Conservation (phyloP, 148 eudicot genomes). For the Mesembryanthemum crystallinum region DNA sequence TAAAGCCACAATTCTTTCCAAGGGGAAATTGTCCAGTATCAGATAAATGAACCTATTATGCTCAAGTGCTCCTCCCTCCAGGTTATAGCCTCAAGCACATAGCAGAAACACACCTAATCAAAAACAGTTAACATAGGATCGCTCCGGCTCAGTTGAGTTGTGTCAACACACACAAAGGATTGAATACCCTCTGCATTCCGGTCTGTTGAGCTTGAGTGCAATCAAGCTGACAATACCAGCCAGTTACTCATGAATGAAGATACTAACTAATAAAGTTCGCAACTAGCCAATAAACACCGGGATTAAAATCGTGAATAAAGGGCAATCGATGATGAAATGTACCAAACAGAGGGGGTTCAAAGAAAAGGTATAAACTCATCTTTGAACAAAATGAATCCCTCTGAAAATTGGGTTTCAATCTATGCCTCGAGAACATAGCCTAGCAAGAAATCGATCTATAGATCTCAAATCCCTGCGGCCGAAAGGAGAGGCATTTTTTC, state of each 20-base stretch:
- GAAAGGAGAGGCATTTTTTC: slow-evolving; percentile 48
- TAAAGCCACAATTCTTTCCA: no score
- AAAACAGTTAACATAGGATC: not conserved
- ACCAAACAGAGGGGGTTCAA: slow-evolving; percentile 22
- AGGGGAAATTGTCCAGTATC: no score
- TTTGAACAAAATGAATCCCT: slow-evolving; percentile 22
- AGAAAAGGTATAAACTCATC: not conserved
- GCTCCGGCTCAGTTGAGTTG: slow-evolving; percentile 19
- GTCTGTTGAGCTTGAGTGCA: slow-evolving; percentile 93
- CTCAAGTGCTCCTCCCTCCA: no score
- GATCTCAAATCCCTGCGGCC: slow-evolving; percentile 44
- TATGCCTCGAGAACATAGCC: slow-evolving; percentile 56
- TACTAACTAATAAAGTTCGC: no score
- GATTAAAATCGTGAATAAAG: no score
- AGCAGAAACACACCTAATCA: no score
- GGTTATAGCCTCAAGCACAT: no score
- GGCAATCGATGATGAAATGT: not conserved
- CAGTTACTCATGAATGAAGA: no score
- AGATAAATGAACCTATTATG: no score
- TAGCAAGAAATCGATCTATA: slow-evolving; percentile 34
- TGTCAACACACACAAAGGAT: slow-evolving; percentile 23
- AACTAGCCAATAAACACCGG: no score
- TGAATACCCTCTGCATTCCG: slow-evolving; percentile 41
- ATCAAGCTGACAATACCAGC: no score
- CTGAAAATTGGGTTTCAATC: not conserved